Evolutionary conservation across 2,329 filamentous ascomycete genomes (phyloP).

Genomic region (Ramularia collo-cygni): DNA sequence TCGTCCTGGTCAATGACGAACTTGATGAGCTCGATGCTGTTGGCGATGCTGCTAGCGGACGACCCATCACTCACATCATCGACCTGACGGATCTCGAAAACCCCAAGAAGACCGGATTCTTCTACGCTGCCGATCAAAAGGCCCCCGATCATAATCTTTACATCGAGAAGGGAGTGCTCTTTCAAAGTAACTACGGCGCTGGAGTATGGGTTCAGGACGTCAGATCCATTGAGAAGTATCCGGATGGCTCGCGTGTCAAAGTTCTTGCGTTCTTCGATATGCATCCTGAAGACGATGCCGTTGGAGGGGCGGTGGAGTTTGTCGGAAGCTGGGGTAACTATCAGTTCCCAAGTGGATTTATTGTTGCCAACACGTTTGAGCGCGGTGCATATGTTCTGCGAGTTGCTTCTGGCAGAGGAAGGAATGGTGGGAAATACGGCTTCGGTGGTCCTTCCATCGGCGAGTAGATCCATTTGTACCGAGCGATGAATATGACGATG

Average conservation of each 20-base stretch:
- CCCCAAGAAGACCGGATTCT: constrained; percentile 36
- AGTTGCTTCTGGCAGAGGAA: constrained; percentile 15
- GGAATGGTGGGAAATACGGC: constrained; percentile 15
- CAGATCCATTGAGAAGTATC: constrained; percentile 33
- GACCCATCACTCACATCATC: constrained; percentile 46
- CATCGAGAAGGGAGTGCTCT: constrained; percentile 30
- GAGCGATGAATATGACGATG: no score
- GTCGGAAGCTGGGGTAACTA: constrained; percentile 45
- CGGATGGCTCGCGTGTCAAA: constrained; percentile 38
- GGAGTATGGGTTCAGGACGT: constrained; percentile 32
- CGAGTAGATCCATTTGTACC: no score
- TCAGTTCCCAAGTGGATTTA: constrained; percentile 44
- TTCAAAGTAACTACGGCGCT: constrained; percentile 32
- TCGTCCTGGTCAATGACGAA: constrained; percentile 48
- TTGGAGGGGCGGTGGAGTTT: constrained; percentile 32
- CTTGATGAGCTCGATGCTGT: constrained; percentile 44
- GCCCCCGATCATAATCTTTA: constrained; percentile 39
- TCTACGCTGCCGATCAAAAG: constrained; percentile 29
- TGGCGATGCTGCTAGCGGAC: constrained; percentile 37
- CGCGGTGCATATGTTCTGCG: constrained; percentile 35
- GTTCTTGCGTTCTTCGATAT: constrained; percentile 47
- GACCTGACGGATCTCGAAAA: constrained; percentile 40
- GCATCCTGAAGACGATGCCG: constrained; percentile 44
- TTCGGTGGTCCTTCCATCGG: no score
- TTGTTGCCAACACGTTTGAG: constrained; percentile 48